These are phyloP conservation scores for Bretziella fagacearum DNA, from an alignment of 2,329 filamentous ascomycete genomes.

Conservation along the genomic window DNA sequence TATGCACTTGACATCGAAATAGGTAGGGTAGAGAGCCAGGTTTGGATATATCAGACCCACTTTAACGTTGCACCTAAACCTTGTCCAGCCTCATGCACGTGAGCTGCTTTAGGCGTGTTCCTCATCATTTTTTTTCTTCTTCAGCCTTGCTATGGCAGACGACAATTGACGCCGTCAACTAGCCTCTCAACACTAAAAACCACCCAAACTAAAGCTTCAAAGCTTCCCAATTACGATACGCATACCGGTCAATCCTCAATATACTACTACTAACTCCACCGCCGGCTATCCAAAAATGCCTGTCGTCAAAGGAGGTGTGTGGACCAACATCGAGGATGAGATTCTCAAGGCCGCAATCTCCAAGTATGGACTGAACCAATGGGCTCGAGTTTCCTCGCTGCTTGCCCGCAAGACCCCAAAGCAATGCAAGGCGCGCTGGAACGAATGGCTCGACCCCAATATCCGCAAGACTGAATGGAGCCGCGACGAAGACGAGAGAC, in stretches of 20 bases:
- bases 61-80: constrained; percentile 7
- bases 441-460: constrained; percentile 93
- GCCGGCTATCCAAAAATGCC: constrained; percentile 33
- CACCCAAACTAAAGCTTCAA: no score
- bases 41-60: neutral
- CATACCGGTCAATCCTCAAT: neutral
- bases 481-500: constrained; percentile 94
- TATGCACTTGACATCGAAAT: no score
- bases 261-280: neutral
- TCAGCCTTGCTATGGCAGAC: constrained; percentile 1
- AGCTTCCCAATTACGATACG: neutral
- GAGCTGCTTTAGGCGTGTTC: constrained; percentile 2
- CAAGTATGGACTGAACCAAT: constrained; percentile 92
- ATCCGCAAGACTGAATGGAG: constrained; percentile 99
- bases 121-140: constrained; percentile 5
- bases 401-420: constrained; percentile 95
- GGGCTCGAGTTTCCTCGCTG: constrained; percentile 93
- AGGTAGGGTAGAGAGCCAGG: neutral
- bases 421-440: constrained; percentile 97
- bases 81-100: constrained; percentile 7
- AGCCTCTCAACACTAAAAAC: neutral
- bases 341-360: constrained; percentile 91
- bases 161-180: neutral
- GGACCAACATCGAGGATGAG: constrained; percentile 75
- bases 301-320: constrained; percentile 58